Evolutionary conservation across 768 basidiomycete genomes (phyloP), one percentile per base, ranked within the genome.

Genomic region (Macrolepiota fuliginosa): DNA sequence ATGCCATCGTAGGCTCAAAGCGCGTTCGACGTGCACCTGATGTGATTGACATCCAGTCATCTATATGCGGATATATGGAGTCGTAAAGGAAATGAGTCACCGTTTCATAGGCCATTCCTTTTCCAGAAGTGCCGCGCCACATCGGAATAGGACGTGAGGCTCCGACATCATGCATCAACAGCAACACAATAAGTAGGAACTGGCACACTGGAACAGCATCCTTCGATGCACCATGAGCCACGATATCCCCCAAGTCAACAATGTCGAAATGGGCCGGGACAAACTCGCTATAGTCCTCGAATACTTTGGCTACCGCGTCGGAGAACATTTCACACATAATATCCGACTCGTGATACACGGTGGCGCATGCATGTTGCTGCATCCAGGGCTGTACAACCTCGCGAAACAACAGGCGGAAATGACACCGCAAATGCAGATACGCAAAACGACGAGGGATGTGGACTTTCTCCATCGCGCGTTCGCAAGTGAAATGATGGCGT

Each of bases 281-380:
- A 71, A 72, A 56, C 81, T 90, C 62, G 53, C 76, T 27, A 62
- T 67, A 1, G 75, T 85, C 56, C 82, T 90, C 40, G 70, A 76
- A 46, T 66, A 74, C 52, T 80, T 90, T 61, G 85, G 89, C 3
- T 72, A 71, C 0, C 78, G 81, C 12, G 73, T 86, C 1, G 69
- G 76, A 12, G 64, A 68, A 1, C 71, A 71, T 5, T 89, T 90
- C 66, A 75, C 77, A n/a, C 69, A 69, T 36, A 81, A 79, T 37
- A 77, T 90, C 3, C 80, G 83, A 5, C 77, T 91, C 17, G 83
- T 90, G 52, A 77, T 88, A 0, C 89, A 91, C 61, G 89, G 89
- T 22, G 89, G 89, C 0, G 88, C 87, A 0, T 87, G 87, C 58
- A 89, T 90, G 87, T 79, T 91, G 24, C 78, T 91, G 1, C 88